Conservation (phyloP, 495 filamentous ascomycete genomes). For the Podospora appendiculata region DNA sequence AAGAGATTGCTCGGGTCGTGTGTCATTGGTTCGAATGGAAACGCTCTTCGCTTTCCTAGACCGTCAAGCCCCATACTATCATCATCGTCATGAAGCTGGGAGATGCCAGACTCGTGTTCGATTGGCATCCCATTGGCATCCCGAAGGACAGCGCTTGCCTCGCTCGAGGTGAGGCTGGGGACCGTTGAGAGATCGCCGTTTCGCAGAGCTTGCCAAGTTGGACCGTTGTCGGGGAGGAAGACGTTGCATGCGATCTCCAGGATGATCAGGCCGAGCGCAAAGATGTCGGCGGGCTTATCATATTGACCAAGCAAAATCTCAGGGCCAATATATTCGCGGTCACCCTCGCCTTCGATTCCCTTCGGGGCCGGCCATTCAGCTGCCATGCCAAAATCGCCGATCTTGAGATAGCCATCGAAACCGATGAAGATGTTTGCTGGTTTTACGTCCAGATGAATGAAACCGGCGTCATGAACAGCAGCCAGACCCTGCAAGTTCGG, state of each 20-base stretch:
- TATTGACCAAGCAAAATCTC: constrained; percentile 78
- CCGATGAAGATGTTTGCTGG: constrained; percentile 90
- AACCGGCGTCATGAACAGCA: constrained; percentile 79
- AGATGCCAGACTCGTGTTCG: constrained; percentile 28
- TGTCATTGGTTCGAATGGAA: constrained; percentile 19
- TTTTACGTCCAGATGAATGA: constrained; percentile 92
- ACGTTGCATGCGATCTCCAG: constrained; percentile 91
- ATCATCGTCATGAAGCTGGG: constrained; percentile 25
- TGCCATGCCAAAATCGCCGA: constrained; percentile 93
- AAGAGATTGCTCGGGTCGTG: constrained; percentile 37
- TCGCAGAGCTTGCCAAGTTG: constrained; percentile 79
- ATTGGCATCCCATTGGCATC: constrained; percentile 64
- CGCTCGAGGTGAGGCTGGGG: constrained; percentile 73
- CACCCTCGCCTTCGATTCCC: constrained; percentile 82
- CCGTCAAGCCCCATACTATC: neutral
- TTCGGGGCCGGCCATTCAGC: constrained; percentile 65
- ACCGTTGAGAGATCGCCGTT: constrained; percentile 81
- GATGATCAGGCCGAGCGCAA: constrained; percentile 87
- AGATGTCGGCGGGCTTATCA: constrained; percentile 88
- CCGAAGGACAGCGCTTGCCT: constrained; percentile 58
- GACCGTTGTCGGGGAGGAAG: constrained; percentile 82
- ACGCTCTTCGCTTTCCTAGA: constrained; percentile 6
- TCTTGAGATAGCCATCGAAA: constrained; percentile 86
- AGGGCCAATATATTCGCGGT: constrained; percentile 90
- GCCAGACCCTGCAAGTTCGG: constrained; percentile 57